Evolutionary conservation across 2,329 filamentous ascomycete genomes (phyloP), one percentile per base, ranked within the genome.

Genomic region (Claviceps cyperi): DNA sequence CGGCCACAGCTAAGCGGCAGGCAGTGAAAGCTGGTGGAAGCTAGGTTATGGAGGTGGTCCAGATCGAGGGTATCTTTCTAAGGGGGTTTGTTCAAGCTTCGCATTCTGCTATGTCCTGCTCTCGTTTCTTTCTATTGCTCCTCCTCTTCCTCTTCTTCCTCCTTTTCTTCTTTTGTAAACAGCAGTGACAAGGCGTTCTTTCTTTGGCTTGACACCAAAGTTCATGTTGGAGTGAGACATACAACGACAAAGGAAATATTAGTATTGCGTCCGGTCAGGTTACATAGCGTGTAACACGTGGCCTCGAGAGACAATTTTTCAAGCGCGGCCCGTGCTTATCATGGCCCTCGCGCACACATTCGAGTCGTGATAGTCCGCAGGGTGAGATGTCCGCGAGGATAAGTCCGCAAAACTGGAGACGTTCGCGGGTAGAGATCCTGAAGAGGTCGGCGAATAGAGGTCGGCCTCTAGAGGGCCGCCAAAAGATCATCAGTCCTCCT

Each of bases 21-120:
- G 28, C 11, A 11, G 28, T 32, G 7, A 7, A 37, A 15, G 15
- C 11, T 40, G 41, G 7, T n/a, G 40, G 22, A 43, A 43, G n/a
- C 8, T 4, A 41, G 17, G 39, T 43, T 28, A 11, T 43, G 28
- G 28, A 44, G 38, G 53, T 48, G 43, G 62, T 63, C 58, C 59
- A 67, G 62, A 57, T 38, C 57, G 65, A 57, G 65, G 66, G 66
- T 68, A 67, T 68, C 65, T 66, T 65, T 67, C 63, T 66, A 64
- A 60, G 57, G 47, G 9, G 28, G 9, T 11, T 32, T 28, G 38
- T 49, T 46, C 40, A 49, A 43, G 48, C 47, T 60, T 64, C 54
- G 61, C 63, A 64, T 55, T 64, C 57, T 64, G 59, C 53, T 52
- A 48, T 48, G 11, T 36, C 39, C 22, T 19, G 17, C 37, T 17